phyloP scores from a whole-genome alignment of 352 stramenopile species.

The Globisporangium paroecandrum region DNA sequence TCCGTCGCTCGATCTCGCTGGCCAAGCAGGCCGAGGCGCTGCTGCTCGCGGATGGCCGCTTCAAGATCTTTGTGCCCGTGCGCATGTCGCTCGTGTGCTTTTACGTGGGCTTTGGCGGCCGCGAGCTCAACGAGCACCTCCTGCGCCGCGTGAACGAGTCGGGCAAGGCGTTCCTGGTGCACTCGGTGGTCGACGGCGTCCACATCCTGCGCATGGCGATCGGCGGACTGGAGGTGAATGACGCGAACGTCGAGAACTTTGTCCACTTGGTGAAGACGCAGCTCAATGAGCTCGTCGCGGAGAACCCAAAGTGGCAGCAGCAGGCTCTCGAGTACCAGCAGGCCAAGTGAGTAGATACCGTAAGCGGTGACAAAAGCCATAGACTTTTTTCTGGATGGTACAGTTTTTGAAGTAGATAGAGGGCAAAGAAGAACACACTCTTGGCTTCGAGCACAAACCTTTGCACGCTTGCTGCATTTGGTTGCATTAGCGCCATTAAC shows the following conservation, averaged over 20 bases:
- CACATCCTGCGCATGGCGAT: conserved; percentile 55
- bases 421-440: no score
- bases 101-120: conserved; percentile 39
- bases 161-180: conserved; percentile 55
- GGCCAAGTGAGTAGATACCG: neutral
- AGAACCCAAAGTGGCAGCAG: conserved; percentile 35
- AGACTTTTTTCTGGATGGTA: no score
- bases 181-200: conserved; percentile 54
- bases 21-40: conserved; percentile 41
- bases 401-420: no score
- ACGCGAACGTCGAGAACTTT: conserved; percentile 35
- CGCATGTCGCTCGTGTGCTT: conserved; percentile 69
- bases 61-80: conserved; percentile 44
- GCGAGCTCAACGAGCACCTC: conserved; percentile 43
- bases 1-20: conserved; percentile 44
- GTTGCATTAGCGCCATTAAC: no score
- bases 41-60: conserved; percentile 39
- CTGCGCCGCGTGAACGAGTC: conserved; percentile 34
- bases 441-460: no score
- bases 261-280: conserved; percentile 29
- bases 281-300: conserved; percentile 28
- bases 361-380: no score
- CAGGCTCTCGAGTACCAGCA: conserved; percentile 1
- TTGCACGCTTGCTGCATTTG: no score
- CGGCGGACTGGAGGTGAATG: conserved; percentile 42